Percentiles rank a stretch among this genome's conserved stretches.
phyloP scores from a whole-genome alignment of 2,329 filamentous ascomycete species.

The Capronia coronata region DNA sequence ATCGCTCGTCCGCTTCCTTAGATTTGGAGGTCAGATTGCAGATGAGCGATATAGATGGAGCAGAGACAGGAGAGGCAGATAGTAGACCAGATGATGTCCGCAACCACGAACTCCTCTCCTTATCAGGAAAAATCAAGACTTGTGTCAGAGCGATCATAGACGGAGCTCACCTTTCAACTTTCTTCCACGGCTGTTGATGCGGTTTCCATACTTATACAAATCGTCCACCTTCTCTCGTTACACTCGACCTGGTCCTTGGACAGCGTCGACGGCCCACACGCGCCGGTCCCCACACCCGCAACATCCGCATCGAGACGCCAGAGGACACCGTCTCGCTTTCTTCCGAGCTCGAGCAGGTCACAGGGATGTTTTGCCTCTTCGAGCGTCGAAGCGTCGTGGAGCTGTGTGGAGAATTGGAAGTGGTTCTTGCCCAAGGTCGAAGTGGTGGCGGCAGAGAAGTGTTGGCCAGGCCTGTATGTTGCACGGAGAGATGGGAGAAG shows the following conservation, averaged over 20 bases:
- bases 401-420: slow-evolving; percentile 33
- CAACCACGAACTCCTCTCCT: no score
- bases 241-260: slow-evolving; percentile 20
- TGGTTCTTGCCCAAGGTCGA: slow-evolving; percentile 3
- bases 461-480: background rate
- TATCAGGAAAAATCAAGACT: no score
- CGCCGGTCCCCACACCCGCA: slow-evolving; percentile 31
- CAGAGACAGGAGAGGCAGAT: no score
- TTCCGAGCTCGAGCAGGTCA: slow-evolving; percentile 42
- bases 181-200: no score
- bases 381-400: slow-evolving; percentile 50
- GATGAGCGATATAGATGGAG: no score
- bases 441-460: no score
- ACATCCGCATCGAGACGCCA: slow-evolving; percentile 32
- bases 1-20: no score
- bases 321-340: slow-evolving; percentile 14
- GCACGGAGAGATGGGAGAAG: slow-evolving; percentile 6
- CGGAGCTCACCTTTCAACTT: no score
- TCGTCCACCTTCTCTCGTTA: slow-evolving; percentile 7
- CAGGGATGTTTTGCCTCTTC: slow-evolving; percentile 57
- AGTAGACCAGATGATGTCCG: no score
- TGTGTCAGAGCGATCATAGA: no score
- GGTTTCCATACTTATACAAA: slow-evolving; percentile 7
- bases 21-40: no score
- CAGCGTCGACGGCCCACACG: slow-evolving; percentile 23